Evolutionary conservation across 139 green algal species (phyloP).

Genomic region (Chlamydomonas schloesseri): DNA sequence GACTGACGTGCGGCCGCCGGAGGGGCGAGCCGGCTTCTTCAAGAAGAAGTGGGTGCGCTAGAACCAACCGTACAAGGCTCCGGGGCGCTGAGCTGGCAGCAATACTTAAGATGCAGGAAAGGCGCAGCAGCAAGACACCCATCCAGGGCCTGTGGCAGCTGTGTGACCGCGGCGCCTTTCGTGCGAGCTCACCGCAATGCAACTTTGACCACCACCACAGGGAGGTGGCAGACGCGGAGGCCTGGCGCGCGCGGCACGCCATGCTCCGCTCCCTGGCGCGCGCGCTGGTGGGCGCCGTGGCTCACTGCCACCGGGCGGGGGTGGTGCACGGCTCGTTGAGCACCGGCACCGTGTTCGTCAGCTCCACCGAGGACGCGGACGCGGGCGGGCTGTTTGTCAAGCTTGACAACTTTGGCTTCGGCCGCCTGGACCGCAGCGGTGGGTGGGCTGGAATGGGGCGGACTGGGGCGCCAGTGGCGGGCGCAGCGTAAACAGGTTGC

Average conservation of each 20-base stretch:
- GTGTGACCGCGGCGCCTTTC: no score
- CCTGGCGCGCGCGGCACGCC: conserved; percentile 26
- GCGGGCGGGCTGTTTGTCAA: conserved; percentile 71
- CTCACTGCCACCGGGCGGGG: conserved; percentile 66
- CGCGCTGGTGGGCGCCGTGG: conserved; percentile 67
- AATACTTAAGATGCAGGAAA: no score
- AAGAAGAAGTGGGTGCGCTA: conserved; percentile 52
- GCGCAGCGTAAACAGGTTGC: no score
- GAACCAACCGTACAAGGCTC: no score
- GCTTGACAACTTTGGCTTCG: conserved; percentile 89
- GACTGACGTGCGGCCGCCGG: conserved; percentile 42
- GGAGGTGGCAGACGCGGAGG: conserved; percentile 53
- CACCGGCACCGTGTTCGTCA: conserved; percentile 75
- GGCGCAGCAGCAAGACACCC: no score
- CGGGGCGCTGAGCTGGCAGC: background rate
- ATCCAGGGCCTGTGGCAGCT: no score
- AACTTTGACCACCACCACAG: no score
- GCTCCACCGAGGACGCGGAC: conserved; percentile 66
- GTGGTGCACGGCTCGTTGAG: conserved; percentile 82
- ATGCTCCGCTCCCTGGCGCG: conserved; percentile 56
- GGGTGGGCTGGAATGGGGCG: background rate
- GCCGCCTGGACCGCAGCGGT: conserved; percentile 44
- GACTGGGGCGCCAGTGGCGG: no score
- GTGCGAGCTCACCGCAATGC: no score
- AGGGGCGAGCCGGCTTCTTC: conserved; percentile 43